Base-by-base conservation (phyloP, 2,329 filamentous ascomycete genomes). In the Lachnellula suecica region DNA sequence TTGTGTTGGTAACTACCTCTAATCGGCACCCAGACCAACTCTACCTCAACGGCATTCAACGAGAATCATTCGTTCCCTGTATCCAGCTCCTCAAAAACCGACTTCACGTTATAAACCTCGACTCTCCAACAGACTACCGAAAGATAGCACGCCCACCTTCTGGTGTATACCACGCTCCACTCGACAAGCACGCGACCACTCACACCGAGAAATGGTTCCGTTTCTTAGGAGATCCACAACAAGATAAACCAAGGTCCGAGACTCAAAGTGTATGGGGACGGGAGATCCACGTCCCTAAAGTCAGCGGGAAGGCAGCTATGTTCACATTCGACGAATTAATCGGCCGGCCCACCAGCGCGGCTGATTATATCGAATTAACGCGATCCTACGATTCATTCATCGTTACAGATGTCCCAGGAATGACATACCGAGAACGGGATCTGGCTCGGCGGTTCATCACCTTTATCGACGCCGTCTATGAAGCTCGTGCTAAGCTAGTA, bases 21-120 rank as follows among this genome's bases (percentile, higher is more conserved):
- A 99, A 99, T 71, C 82, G 94, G n/a, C 92, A 97, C 63, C 94
- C 94, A 0, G 86, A 95, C 65, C 93, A 99, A 54, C 81, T 99
- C 7, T 99, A 99, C 78, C 96, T 94, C 72, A 99, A 99, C 69
- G 94, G 94, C 51, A 93, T 99, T 59, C 94, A 99, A 73, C 86
- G 94, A 53, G 87, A 96, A 62, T 96, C 90, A 6, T 99, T 99
- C 69, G 82, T 99, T 46, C 94, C 94, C 0, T 96, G 93, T 60
- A 99, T 99, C 67, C 87, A 92, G 58, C 85, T 99, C 4, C 84
- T 99, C 41, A 93, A 97, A 70, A 82, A 79, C 35, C 84, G 87
- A 2, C 81, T 99, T 8, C 85, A 89, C 49, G 90, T 97, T 44
- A 89, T 99, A 63, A 97, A 97, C 71, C 85, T 99, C 53, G 89